phyloP scores from a whole-genome alignment of 2,329 filamentous ascomycete genomes.

The Akanthomyces dipterigenus region DNA sequence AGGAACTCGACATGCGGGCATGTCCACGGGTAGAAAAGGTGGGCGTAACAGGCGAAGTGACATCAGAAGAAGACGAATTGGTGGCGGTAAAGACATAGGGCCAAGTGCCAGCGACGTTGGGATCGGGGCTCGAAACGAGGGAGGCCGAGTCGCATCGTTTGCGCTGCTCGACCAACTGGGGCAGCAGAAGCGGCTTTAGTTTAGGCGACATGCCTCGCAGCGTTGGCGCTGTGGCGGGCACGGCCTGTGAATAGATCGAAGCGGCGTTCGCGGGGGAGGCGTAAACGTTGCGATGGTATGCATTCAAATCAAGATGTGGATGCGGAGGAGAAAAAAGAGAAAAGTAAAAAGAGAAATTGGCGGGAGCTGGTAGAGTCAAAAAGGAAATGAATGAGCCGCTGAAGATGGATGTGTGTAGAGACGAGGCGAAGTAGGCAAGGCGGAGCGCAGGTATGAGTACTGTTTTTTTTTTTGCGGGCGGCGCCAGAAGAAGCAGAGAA shows the following conservation, averaged over 20 bases:
- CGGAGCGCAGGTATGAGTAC: not conserved
- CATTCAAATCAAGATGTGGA: not conserved
- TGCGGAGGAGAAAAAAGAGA: not conserved
- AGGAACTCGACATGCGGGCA: slow-evolving; percentile 63
- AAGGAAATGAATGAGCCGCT: not conserved
- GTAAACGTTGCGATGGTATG: slow-evolving; percentile 1
- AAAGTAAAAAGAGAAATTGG: not conserved
- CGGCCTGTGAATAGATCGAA: slow-evolving; percentile 6
- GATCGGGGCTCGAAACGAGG: slow-evolving; percentile 21
- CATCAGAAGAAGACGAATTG: slow-evolving; percentile 57
- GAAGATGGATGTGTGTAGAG: not conserved
- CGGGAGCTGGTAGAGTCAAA: not conserved
- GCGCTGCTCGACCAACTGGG: slow-evolving; percentile 46
- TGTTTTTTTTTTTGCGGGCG: slow-evolving; percentile 1
- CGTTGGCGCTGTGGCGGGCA: slow-evolving; percentile 4
- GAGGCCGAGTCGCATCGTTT: slow-evolving; percentile 29
- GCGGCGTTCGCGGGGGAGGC: not conserved
- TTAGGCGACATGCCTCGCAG: slow-evolving; percentile 36
- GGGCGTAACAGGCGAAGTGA: slow-evolving; percentile 63
- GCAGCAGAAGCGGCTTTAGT: slow-evolving; percentile 47
- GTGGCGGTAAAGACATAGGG: slow-evolving; percentile 37
- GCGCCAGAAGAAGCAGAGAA: not conserved
- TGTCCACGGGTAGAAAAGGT: slow-evolving; percentile 61
- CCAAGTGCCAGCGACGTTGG: slow-evolving; percentile 23
- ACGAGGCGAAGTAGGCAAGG: not conserved